Conservation (phyloP, 495 filamentous ascomycete genomes). For the Pyrenopolyporus hunteri region DNA sequence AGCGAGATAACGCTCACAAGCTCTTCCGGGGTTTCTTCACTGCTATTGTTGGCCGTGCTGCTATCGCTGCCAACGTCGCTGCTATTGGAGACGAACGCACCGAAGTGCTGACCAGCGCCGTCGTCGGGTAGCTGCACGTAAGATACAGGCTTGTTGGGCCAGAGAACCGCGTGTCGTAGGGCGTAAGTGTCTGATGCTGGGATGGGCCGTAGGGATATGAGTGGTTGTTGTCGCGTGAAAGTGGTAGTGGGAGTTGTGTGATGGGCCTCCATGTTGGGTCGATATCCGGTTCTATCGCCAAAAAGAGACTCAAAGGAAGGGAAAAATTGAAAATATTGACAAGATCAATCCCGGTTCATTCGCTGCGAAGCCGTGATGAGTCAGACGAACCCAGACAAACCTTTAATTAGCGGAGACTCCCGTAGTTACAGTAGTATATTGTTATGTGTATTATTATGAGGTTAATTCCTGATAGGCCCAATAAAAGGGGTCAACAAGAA, state of each 20-base stretch:
- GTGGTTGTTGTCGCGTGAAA: constrained; percentile 1
- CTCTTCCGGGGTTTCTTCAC: neutral
- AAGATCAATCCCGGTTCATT: no score
- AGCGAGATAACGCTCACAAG: constrained; percentile 33
- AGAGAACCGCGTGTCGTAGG: constrained; percentile 33
- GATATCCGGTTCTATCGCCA: constrained; percentile 23
- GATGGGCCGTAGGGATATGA: constrained; percentile 20
- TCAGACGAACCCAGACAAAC: constrained; percentile 15
- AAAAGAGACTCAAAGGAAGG: constrained; percentile 1
- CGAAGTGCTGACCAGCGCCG: constrained; percentile 28
- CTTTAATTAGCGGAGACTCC: constrained; percentile 18
- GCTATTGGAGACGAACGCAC: constrained; percentile 16
- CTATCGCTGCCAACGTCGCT: neutral
- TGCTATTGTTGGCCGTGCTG: neutral
- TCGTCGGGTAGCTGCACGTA: constrained; percentile 39
- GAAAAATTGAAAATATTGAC: neutral
- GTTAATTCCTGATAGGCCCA: no score
- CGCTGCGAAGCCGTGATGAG: constrained; percentile 8
- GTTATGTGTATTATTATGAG: no score
- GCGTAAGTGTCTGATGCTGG: constrained; percentile 26
- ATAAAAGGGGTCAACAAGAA: neutral
- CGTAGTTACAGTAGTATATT: neutral
- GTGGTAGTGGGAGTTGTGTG: constrained; percentile 2
- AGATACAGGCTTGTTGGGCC: constrained; percentile 34
- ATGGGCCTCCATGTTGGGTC: constrained; percentile 31